Percentiles rank a stretch among this genome's conserved stretches.
These are phyloP conservation scores for Dothistroma pini DNA, from an alignment of 2,329 filamentous ascomycete species.

Conservation along the genomic window DNA sequence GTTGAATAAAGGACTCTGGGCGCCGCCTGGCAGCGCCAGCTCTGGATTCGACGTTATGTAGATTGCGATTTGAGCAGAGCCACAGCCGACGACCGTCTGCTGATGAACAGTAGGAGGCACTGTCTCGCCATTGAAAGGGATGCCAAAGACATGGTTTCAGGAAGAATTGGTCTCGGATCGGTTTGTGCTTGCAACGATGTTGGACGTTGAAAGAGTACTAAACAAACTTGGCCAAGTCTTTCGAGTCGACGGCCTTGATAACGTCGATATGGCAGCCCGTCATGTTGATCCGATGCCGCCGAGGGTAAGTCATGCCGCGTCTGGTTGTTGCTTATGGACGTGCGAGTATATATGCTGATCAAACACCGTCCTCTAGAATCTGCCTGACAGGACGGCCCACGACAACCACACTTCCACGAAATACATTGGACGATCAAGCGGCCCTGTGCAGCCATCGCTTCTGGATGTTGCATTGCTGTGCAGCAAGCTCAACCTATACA, in stretches of 20 bases:
- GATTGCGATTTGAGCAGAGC: not conserved
- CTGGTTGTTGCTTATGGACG: not conserved
- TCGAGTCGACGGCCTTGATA: not conserved
- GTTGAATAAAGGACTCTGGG: not conserved
- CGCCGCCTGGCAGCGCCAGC: not conserved
- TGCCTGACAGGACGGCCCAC: not conserved
- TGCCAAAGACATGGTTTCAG: not conserved
- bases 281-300: slow-evolving; percentile 4
- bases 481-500: slow-evolving; percentile 21
- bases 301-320: slow-evolving; percentile 1
- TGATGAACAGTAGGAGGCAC: not conserved
- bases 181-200: not conserved
- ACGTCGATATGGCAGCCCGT: slow-evolving; percentile 1
- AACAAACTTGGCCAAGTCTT: slow-evolving; percentile 1
- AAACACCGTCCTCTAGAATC: not conserved
- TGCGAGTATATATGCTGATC: slow-evolving; percentile 1
- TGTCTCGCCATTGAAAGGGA: slow-evolving; percentile 1
- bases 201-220: slow-evolving; percentile 3
- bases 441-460: not conserved
- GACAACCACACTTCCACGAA: not conserved
- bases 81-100: not conserved
- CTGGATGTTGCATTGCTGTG: slow-evolving; percentile 20
- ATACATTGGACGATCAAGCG: not conserved
- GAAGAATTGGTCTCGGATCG: not conserved
- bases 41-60: not conserved